These are phyloP conservation scores for Rhizoclosmatium globosum DNA, from an alignment of 192 early-diverging fungal species.

Conservation along the genomic window DNA sequence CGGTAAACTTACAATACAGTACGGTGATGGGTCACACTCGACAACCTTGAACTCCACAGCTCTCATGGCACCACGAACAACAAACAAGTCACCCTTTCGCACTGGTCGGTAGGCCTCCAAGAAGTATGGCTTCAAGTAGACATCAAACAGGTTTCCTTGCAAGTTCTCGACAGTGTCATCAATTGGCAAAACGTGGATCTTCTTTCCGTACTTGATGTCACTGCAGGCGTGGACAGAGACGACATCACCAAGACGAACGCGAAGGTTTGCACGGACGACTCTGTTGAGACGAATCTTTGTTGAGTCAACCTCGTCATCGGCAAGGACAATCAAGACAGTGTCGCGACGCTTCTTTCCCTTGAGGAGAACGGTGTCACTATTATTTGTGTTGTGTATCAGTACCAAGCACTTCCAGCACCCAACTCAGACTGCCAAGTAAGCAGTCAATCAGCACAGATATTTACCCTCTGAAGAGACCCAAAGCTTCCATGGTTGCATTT, in stretches of 20 bases:
- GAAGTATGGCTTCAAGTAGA: slow-evolving; percentile 98
- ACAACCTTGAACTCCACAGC: slow-evolving; percentile 99
- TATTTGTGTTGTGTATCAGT: background rate
- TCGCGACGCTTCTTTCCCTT: slow-evolving; percentile 99
- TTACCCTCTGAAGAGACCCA: slow-evolving; percentile 89
- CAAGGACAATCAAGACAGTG: slow-evolving; percentile 93
- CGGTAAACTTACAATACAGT: slow-evolving; percentile 86
- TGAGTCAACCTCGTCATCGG: slow-evolving; percentile 91
- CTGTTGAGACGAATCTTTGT: slow-evolving; percentile 95
- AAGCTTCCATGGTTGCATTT: slow-evolving; percentile 90
- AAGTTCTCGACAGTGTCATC: slow-evolving; percentile 98
- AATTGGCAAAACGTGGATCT: slow-evolving; percentile 95
- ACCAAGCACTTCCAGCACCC: background rate
- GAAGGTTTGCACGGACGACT: slow-evolving; percentile 94
- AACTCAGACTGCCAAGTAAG: no score
- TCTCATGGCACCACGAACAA: slow-evolving; percentile 95
- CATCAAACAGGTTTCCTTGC: slow-evolving; percentile 97
- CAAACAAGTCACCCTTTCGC: slow-evolving; percentile 91
- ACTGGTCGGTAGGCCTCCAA: slow-evolving; percentile 97
- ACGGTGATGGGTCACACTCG: slow-evolving; percentile 92
- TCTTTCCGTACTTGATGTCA: slow-evolving; percentile 98
- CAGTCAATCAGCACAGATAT: background rate
- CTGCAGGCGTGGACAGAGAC: slow-evolving; percentile 93
- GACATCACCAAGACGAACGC: slow-evolving; percentile 94
- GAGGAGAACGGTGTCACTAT: slow-evolving; percentile 87